Evolutionary conservation across 1,284 basidiomycete genomes (phyloP).

Genomic region (Pyrrhoderma lamaoense): DNA sequence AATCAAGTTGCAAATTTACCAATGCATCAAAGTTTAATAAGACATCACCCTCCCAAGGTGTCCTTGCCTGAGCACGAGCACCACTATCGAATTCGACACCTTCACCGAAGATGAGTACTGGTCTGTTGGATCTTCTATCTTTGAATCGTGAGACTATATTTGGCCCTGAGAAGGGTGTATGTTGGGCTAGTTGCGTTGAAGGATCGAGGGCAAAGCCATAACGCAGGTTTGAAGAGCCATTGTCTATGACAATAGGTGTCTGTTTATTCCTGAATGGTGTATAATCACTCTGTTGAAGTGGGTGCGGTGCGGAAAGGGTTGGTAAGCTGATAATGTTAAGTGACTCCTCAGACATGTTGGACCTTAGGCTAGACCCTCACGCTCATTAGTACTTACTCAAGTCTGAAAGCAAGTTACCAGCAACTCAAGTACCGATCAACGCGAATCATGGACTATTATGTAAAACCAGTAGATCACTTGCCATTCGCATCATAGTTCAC

Average conservation of each 20-base stretch:
- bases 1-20: slow-evolving; percentile 38
- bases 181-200: slow-evolving; percentile 14
- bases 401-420: too few species aligned
- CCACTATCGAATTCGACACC: slow-evolving; percentile 80
- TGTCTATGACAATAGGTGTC: slow-evolving; percentile 78
- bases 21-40: slow-evolving; percentile 85
- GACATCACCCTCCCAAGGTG: slow-evolving; percentile 88
- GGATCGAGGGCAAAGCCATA: slow-evolving; percentile 69
- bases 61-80: slow-evolving; percentile 68
- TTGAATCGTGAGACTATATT: slow-evolving; percentile 83
- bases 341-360: not conserved
- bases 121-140: slow-evolving; percentile 77
- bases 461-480: too few species aligned
- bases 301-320: slow-evolving; percentile 20
- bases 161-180: slow-evolving; percentile 46
- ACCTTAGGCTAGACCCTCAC: too few species aligned
- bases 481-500: too few species aligned
- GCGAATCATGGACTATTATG: too few species aligned
- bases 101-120: slow-evolving; percentile 77
- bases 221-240: slow-evolving; percentile 81
- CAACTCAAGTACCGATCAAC: too few species aligned
- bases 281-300: slow-evolving; percentile 8
- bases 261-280: slow-evolving; percentile 13
- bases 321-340: slow-evolving; percentile 27
- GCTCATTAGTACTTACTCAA: too few species aligned